Evolutionary conservation across 169 alveolate species (phyloP).

Genomic region (Besnoitia besnoiti): DNA sequence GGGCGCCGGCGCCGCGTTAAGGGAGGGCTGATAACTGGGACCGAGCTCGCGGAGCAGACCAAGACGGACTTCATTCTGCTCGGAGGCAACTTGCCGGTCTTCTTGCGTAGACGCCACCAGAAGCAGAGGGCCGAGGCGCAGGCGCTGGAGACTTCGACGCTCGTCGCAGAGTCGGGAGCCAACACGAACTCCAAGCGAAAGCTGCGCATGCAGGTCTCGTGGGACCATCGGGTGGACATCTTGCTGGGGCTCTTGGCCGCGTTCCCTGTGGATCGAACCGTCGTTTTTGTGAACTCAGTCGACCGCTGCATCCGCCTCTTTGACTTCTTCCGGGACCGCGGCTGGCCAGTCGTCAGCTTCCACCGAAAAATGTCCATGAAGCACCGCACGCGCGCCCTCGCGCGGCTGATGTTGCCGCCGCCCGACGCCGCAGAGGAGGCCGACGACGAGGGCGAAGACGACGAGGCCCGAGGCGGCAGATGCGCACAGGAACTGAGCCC

Average conservation of each 20-base stretch:
- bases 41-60: neutral
- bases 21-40: neutral
- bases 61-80: neutral
- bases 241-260: slow-evolving; percentile 12
- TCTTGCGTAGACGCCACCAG: neutral
- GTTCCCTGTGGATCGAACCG: neutral
- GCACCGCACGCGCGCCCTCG: slow-evolving; percentile 34
- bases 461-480: neutral
- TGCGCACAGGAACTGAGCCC: neutral
- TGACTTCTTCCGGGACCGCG: slow-evolving; percentile 47
- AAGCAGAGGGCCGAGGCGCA: neutral
- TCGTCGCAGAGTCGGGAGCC: neutral
- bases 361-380: slow-evolving; percentile 54
- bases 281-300: slow-evolving; percentile 24
- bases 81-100: neutral
- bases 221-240: slow-evolving; percentile 31
- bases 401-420: neutral
- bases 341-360: slow-evolving; percentile 55
- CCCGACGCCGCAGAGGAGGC: neutral
- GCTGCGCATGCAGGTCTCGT: neutral
- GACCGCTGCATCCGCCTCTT: slow-evolving; percentile 41
- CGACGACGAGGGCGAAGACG: neutral
- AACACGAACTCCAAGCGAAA: neutral
- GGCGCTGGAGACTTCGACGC: neutral
- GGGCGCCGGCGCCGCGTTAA: neutral